Base-by-base conservation (phyloP, 352 stramenopile genomes). In the Phytopythium boreale region DNA sequence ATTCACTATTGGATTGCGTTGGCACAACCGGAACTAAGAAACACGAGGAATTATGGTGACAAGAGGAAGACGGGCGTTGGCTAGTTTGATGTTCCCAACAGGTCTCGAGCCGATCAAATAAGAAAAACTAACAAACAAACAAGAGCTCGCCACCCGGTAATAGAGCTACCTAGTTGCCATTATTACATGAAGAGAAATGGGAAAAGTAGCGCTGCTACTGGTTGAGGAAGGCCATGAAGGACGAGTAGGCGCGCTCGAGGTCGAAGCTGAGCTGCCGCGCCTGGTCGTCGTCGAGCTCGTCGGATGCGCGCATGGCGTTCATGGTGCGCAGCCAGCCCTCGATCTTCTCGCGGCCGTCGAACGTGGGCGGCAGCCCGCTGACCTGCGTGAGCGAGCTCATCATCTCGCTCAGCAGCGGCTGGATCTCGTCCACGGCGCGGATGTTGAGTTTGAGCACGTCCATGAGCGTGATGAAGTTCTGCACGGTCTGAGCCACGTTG, bases 391-490 rank as follows among this genome's bases (percentile, higher is more conserved):
- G 78, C 20, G 87, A 92, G 67, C 95, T 90, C 88, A 98, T 98
- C 69, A 99, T 90, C 77, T 99, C 96, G 64, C 87, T 98, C 63
- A 99, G 71, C 51, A 98, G 72, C 56, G 97, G 97, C 78, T 99
- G 97, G 56, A 99, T 90, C 76, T 99, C 96, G 77, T 99, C 97
- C 50, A 99, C 96, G 8, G 96, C 96, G 50, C 96, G 88, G 70
- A 98, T 97, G 71, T 98, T 97, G 49, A 99, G 84, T 72, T 98
- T 98, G 50, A 99, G 89, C 46, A 97, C 93, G 74, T 99, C 97
- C 95, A 99, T 99, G 56, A 97, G 80, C 26, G 97, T 99, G 78
- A 99, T 99, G 70, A 99, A 99, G 73, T 96, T 91, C 84, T 99
- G 93, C 58, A 94, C 96, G 24, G 96, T 98, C 73, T 99, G 95